Evolutionary conservation across 768 basidiomycete genomes (phyloP), one percentile per base, ranked within the genome.

Genomic region (Tephrocybe sp.): DNA sequence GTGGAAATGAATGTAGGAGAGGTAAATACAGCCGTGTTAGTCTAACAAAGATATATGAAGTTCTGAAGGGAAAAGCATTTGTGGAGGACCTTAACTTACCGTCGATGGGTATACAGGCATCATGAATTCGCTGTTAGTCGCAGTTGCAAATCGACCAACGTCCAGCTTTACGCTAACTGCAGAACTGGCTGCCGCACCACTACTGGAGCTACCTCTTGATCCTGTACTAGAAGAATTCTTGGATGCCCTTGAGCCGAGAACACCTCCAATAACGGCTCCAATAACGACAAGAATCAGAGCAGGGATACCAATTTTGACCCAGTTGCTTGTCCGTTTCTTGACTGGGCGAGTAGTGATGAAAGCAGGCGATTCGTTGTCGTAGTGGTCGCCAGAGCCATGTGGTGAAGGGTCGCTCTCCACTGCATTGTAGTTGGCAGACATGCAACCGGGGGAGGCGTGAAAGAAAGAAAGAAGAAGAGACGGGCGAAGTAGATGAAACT

Each of bases 51-150:
- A 32, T 34, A 19, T 20, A 16, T 49, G 40, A 19, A n/a, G n/a
- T n/a, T n/a, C n/a, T n/a, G n/a, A n/a, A n/a, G n/a, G 16, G 38
- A 33, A 49, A 32, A 31, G 47, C 48, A 39, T 31, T 52, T 19
- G 30, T 26, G 4, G 26, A 26, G 26, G 7, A 3, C 4, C 26
- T 4, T 34, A 9, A 80, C 91, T 73, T 54, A 95, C 94, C 5
- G 90, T 90, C 16, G 90, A 85, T 5, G 93, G 91, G 65, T 95
- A 96, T 22, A 94, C 63, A 0, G 95, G 95, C 49, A 92, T 75
- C 72, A 87, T 77, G 65, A 82, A 96, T 42, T 81, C 75, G 60
- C 82, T 82, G 62, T 94, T 78, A 14, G 94, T 97, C 5, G 83
- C 82, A 2, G 86, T 86, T 26, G 93, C 81, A 62, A 84, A 90